Conservation (phyloP, 1,139 yeast genomes). For the Wickerhamomyces sp. region DNA sequence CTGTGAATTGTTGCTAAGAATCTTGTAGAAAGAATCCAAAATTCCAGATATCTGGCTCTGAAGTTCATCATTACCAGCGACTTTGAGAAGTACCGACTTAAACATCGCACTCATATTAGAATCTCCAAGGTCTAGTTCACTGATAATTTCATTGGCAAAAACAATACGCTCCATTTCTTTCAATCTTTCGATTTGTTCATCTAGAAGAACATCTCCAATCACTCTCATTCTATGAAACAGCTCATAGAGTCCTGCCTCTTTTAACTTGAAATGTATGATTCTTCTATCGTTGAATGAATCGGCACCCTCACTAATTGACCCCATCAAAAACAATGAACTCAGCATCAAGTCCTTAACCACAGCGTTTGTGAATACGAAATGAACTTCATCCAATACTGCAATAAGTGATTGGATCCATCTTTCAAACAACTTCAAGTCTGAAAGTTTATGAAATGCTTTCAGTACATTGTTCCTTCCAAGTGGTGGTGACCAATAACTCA, state of each 20-base stretch:
- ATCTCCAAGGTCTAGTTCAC: slow-evolving; percentile 15
- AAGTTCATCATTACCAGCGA: slow-evolving; percentile 45
- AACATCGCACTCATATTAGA: slow-evolving; percentile 10
- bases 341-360: slow-evolving; percentile 63
- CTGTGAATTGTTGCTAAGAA: slow-evolving; percentile 22
- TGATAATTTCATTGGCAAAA: slow-evolving; percentile 13
- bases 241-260: slow-evolving; percentile 60
- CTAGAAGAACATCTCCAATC: slow-evolving; percentile 50
- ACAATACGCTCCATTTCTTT: slow-evolving; percentile 25
- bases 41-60: slow-evolving; percentile 26
- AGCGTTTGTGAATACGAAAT: slow-evolving; percentile 60
- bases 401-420: slow-evolving; percentile 65
- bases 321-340: slow-evolving; percentile 62
- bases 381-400: slow-evolving; percentile 65
- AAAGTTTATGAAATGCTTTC: slow-evolving; percentile 53
- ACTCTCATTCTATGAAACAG: slow-evolving; percentile 47
- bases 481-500: slow-evolving; percentile 39
- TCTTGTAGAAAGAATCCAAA: slow-evolving; percentile 9
- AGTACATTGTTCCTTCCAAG: slow-evolving; percentile 53
- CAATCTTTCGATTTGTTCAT: slow-evolving; percentile 55
- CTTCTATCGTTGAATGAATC: slow-evolving; percentile 44
- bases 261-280: slow-evolving; percentile 50
- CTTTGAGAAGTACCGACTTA: slow-evolving; percentile 10
- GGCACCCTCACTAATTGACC: slow-evolving; percentile 58
- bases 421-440: slow-evolving; percentile 45